phyloP scores from a whole-genome alignment of 768 basidiomycete species.

The Trametes punicea region DNA sequence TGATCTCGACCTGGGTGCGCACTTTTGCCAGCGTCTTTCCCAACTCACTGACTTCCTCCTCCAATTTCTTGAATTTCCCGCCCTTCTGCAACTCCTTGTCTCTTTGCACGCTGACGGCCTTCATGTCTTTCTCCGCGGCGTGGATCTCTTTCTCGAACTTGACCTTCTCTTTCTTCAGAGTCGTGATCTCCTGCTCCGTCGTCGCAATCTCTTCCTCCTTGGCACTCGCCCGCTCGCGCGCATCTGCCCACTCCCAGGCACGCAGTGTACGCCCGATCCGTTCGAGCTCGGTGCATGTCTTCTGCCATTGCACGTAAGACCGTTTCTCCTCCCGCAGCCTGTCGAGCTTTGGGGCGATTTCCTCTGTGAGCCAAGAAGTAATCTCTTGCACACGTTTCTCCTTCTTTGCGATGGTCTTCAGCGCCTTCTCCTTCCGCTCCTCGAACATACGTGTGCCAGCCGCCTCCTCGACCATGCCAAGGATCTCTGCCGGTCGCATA shows the following conservation, averaged over 20 bases:
- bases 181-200: slow-evolving; percentile 47
- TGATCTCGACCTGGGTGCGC: slow-evolving; percentile 83
- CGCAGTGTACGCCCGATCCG: slow-evolving; percentile 74
- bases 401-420: slow-evolving; percentile 95
- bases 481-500: slow-evolving; percentile 96
- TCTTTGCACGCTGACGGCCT: slow-evolving; percentile 65
- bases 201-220: slow-evolving; percentile 55
- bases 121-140: slow-evolving; percentile 64
- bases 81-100: slow-evolving; percentile 91
- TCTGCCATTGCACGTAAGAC: slow-evolving; percentile 86
- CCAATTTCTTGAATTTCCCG: slow-evolving; percentile 84
- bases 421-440: slow-evolving; percentile 94
- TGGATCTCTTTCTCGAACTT: slow-evolving; percentile 51
- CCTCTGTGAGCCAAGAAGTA: slow-evolving; percentile 72
- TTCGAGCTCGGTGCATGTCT: slow-evolving; percentile 84
- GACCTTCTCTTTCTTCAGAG: slow-evolving; percentile 45
- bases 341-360: slow-evolving; percentile 92
- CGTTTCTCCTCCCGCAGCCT: slow-evolving; percentile 88
- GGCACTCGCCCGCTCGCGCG: slow-evolving; percentile 44
- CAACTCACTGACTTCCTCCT: slow-evolving; percentile 72
- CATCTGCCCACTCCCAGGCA: slow-evolving; percentile 86
- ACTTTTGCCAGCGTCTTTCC: slow-evolving; percentile 81
- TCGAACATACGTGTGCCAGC: slow-evolving; percentile 99
- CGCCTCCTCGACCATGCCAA: slow-evolving; percentile 98
- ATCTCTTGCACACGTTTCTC: slow-evolving; percentile 94